phyloP scores from a whole-genome alignment of 257 asterid genomes.

The Paulownia fortunei region DNA sequence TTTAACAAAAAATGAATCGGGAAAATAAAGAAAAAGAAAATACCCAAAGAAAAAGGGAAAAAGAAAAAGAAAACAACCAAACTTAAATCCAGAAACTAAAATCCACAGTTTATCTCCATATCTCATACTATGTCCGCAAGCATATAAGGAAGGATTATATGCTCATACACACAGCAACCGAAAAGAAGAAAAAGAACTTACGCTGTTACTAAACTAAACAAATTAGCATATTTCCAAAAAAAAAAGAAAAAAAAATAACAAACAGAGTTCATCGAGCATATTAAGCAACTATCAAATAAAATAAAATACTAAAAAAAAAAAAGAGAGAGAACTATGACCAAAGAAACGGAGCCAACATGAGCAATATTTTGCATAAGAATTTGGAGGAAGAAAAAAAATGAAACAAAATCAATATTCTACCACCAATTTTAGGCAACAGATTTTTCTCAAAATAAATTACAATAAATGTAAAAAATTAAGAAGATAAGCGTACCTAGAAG shows the following conservation, averaged over 20 bases:
- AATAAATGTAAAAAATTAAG: neutral
- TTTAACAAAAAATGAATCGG: too few relatives aligned
- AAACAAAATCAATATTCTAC: slow-evolving; percentile 4
- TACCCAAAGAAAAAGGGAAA: neutral
- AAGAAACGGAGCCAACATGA: slow-evolving; percentile 4
- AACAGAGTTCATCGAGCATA: neutral
- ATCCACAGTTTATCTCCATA: slow-evolving; percentile 9
- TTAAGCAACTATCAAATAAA: slow-evolving; percentile 7
- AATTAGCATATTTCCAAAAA: neutral
- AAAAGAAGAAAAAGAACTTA: neutral
- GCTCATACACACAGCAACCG: slow-evolving; percentile 6
- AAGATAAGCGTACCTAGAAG: slow-evolving; percentile 54
- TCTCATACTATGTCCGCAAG: neutral
- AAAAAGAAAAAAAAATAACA: neutral
- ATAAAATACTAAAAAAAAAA: neutral
- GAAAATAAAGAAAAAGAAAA: too few relatives aligned
- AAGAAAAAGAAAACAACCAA: slow-evolving; percentile 3
- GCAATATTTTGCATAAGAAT: neutral
- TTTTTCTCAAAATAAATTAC: neutral
- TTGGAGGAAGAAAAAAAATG: neutral
- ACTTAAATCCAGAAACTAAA: slow-evolving; percentile 8
- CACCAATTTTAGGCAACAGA: neutral
- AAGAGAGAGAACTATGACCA: neutral
- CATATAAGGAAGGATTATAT: neutral
- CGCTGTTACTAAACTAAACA: neutral